These are phyloP conservation scores for Aspergillus ibericus DNA, from an alignment of 2,329 filamentous ascomycete genomes.

Conservation along the genomic window DNA sequence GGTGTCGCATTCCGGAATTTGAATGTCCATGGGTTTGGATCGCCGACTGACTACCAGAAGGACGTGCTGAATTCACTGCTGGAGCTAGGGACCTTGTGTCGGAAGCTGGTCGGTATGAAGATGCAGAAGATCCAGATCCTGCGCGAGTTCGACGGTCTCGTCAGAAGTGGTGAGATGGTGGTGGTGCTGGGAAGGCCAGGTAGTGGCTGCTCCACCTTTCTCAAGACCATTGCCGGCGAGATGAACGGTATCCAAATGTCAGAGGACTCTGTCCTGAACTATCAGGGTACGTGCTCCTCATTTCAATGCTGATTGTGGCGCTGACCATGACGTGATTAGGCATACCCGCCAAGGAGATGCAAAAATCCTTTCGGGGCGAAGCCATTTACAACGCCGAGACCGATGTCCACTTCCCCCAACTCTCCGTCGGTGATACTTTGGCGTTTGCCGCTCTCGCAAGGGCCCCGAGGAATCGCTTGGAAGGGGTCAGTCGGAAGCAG, in stretches of 20 bases:
- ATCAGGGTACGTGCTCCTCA: slow-evolving; percentile 25
- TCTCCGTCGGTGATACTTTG: slow-evolving; percentile 76
- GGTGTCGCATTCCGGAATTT: slow-evolving; percentile 65
- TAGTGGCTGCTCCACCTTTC: slow-evolving; percentile 70
- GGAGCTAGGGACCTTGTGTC: slow-evolving; percentile 43
- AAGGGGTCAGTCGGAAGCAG: slow-evolving; percentile 42
- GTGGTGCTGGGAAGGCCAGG: slow-evolving; percentile 47
- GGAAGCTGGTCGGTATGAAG: slow-evolving; percentile 13
- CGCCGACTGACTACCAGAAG: slow-evolving; percentile 65
- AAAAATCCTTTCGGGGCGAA: slow-evolving; percentile 75
- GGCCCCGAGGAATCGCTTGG: slow-evolving; percentile 45
- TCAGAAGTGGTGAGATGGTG: slow-evolving; percentile 55
- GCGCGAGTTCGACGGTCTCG: slow-evolving; percentile 59
- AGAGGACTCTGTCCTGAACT: slow-evolving; percentile 15
- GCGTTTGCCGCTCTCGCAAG: slow-evolving; percentile 74
- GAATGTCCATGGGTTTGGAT: slow-evolving; percentile 64
- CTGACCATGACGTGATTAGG: slow-evolving; percentile 19
- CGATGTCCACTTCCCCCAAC: slow-evolving; percentile 77
- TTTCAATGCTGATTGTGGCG: too few relatives aligned
- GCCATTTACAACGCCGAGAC: slow-evolving; percentile 84
- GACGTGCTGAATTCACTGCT: slow-evolving; percentile 61
- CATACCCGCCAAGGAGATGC: slow-evolving; percentile 43
- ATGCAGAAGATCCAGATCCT: slow-evolving; percentile 50
- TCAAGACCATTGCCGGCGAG: slow-evolving; percentile 80
- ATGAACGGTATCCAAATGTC: slow-evolving; percentile 70